Evolutionary conservation across 306 rosid species (phyloP), one percentile per base, ranked within the genome.

Genomic region (Vigna trinervia): DNA sequence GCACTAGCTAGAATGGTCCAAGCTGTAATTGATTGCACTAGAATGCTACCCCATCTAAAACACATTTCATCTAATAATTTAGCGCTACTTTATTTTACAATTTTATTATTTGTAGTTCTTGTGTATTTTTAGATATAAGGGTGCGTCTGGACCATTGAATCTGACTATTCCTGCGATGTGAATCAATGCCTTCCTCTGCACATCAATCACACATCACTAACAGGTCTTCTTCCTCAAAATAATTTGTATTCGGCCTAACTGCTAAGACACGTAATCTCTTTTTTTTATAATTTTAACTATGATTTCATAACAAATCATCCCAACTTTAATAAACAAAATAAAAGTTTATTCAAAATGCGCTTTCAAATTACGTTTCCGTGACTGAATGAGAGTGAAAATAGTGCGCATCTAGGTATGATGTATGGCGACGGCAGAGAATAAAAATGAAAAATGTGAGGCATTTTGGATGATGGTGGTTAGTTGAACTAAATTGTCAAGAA

Each of bases 1-100:
- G 80, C 96, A 91, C 85, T 87, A 88, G 63, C 80, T 36, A 70
- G 51, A 81, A 74, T 80, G 89, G 69, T 88, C 84, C 83, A 85
- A 80, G 84, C 69, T 57, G 45, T 54, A 79, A 81, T 76, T 73
- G 84, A 87, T 87, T 85, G 82, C 62, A 74, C 65, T 34, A 66
- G 76, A 75, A 60, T 80, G 73, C 74, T 50, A 43, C 69, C 67
- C 87, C 87, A 72, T 79, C 30, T 46, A 57, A 66, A 62, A 39
- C 70, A 57, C 68, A 78, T 75, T 48, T 65, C 83, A 75, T 85
- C 82, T 57, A 38, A 30, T 61, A 64, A 54, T 13, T 61, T 60
- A 10, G 1, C 0, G 28, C 28, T 26, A 26, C 74, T 78, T 78
- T 74, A 28, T 39, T 76, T 71, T 65, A 36, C 64, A 5, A 22